These are phyloP conservation scores for Talaromyces wortmannii DNA, from an alignment of 495 filamentous ascomycete genomes.

Conservation along the genomic window DNA sequence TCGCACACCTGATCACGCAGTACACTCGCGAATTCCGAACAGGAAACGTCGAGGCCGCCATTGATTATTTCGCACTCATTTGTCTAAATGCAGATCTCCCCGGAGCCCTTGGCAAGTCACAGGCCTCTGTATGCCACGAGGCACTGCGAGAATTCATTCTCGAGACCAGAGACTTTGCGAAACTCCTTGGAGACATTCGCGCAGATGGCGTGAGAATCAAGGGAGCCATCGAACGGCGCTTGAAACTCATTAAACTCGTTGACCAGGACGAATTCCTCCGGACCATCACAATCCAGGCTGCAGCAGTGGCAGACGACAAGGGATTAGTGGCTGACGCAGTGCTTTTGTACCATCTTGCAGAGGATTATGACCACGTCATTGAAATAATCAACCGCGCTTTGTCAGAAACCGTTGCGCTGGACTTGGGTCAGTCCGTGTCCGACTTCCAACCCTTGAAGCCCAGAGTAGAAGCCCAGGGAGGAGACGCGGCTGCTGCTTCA, in stretches of 20 bases:
- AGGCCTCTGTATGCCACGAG: conserved; percentile 81
- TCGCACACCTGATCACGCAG: conserved; percentile 84
- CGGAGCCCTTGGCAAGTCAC: conserved; percentile 63
- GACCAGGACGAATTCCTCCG: conserved; percentile 78
- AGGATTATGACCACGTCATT: conserved; percentile 89
- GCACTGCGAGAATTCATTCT: conserved; percentile 92
- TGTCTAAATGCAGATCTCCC: conserved; percentile 86
- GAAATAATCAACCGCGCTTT: conserved; percentile 83
- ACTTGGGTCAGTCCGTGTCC: conserved; percentile 69
- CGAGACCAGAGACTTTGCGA: conserved; percentile 89
- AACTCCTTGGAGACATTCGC: conserved; percentile 84
- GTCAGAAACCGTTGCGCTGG: conserved; percentile 75
- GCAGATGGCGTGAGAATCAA: conserved; percentile 73
- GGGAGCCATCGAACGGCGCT: conserved; percentile 84
- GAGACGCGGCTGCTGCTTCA: conserved; percentile 11
- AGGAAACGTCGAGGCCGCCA: conserved; percentile 74
- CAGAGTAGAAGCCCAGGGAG: conserved; percentile 19
- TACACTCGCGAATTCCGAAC: conserved; percentile 95
- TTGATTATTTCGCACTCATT: conserved; percentile 89
- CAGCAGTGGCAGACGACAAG: conserved; percentile 86
- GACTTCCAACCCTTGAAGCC: conserved; percentile 75
- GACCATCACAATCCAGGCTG: conserved; percentile 83
- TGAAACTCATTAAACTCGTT: conserved; percentile 69
- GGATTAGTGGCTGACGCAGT: conserved; percentile 89
- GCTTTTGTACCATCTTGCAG: conserved; percentile 86